A percentile compares a stretch with the other conserved stretches of the same genome.
These are phyloP conservation scores for Penicillium digitatum DNA, from an alignment of 2,329 filamentous ascomycete species.

Conservation along the genomic window DNA sequence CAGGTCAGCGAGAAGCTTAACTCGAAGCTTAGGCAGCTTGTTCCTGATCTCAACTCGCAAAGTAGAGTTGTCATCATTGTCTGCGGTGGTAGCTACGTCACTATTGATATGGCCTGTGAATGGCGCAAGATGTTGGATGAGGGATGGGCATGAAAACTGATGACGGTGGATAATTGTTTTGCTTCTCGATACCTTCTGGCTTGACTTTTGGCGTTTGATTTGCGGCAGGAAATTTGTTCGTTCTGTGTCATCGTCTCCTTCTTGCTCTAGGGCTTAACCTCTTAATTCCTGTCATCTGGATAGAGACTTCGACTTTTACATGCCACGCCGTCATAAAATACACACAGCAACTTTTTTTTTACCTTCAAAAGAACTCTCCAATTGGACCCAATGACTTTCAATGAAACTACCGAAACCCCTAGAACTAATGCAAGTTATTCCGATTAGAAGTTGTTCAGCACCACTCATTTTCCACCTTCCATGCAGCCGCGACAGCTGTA, in stretches of 20 bases:
- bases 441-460: background rate
- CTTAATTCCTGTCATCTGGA: background rate
- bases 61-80: constrained; percentile 79
- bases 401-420: background rate
- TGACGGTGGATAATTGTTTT: background rate
- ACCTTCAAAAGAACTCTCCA: background rate
- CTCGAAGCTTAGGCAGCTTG: constrained; percentile 54
- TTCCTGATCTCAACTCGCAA: constrained; percentile 60
- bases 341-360: background rate
- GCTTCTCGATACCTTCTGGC: constrained; percentile 7
- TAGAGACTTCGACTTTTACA: background rate
- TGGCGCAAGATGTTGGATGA: constrained; percentile 51
- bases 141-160: constrained; percentile 33
- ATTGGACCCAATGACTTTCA: background rate
- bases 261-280: background rate
- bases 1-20: constrained; percentile 17
- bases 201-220: constrained; percentile 5
- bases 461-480: background rate
- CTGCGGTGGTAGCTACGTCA: constrained; percentile 72
- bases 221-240: background rate
- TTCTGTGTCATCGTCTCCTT: background rate
- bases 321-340: background rate
- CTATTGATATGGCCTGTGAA: constrained; percentile 56
- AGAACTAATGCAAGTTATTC: too few relatives aligned
- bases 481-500: background rate